phyloP scores from a whole-genome alignment of 495 filamentous ascomycete genomes.

The Podospora tetraspora region DNA sequence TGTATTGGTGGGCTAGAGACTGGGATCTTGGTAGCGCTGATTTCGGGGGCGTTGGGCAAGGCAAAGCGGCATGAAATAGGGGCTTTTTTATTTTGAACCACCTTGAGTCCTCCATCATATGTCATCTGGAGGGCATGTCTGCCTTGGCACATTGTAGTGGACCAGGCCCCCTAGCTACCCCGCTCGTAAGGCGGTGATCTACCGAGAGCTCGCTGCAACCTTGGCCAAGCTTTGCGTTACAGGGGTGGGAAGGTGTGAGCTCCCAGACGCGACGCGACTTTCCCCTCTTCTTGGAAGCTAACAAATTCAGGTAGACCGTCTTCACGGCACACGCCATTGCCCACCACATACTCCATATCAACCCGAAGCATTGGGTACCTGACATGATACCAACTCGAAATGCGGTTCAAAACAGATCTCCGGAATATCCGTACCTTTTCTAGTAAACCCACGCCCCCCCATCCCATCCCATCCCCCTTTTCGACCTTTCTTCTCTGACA shows the following conservation, averaged over 20 bases:
- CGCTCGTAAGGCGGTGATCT: neutral
- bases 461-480: neutral
- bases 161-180: slow-evolving; percentile 1
- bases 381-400: slow-evolving; percentile 31
- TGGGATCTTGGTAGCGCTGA: neutral
- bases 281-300: neutral
- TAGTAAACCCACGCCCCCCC: slow-evolving; percentile 47
- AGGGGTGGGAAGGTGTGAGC: neutral
- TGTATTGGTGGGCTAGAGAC: neutral
- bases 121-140: no score
- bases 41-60: neutral
- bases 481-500: slow-evolving; percentile 1
- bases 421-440: slow-evolving; percentile 78
- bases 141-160: neutral
- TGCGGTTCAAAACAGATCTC: slow-evolving; percentile 79
- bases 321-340: neutral
- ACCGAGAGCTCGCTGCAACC: neutral
- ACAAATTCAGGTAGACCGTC: neutral
- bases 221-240: neutral
- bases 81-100: neutral
- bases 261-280: neutral
- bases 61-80: neutral
- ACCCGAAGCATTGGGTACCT: neutral
- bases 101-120: no score
- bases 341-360: neutral